Conservation (phyloP, 2,329 filamentous ascomycete genomes). For the Chrysosporium keratinophilum region DNA sequence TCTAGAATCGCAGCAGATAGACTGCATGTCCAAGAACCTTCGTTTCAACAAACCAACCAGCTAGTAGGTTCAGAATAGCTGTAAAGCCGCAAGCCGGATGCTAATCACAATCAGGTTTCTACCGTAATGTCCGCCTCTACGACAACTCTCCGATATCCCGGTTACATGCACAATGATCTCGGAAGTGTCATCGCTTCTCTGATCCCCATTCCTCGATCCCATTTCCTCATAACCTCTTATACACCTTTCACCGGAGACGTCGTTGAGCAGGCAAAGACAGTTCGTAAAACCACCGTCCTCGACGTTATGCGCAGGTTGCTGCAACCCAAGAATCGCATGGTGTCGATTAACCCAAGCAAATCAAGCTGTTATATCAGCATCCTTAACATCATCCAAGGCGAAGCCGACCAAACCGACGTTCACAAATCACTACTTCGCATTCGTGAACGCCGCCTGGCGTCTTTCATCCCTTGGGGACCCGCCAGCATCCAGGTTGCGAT, state of each 20-base stretch:
- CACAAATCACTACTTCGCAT: slow-evolving; percentile 97
- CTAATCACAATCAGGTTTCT: slow-evolving; percentile 50
- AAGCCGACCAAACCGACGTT: slow-evolving; percentile 93
- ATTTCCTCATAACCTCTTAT: slow-evolving; percentile 98
- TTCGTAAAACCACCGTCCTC: slow-evolving; percentile 93
- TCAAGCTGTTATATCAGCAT: slow-evolving; percentile 99
- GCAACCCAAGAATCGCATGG: slow-evolving; percentile 99
- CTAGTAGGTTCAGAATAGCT: slow-evolving; percentile 47
- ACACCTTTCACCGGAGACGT: slow-evolving; percentile 95
- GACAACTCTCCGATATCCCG: slow-evolving; percentile 89
- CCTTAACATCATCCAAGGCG: slow-evolving; percentile 96
- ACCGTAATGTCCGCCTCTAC: slow-evolving; percentile 99
- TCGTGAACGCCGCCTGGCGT: slow-evolving; percentile 82
- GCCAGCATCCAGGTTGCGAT: slow-evolving; percentile 95
- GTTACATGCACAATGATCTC: slow-evolving; percentile 99
- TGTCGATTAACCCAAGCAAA: slow-evolving; percentile 87
- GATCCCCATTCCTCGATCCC: slow-evolving; percentile 90
- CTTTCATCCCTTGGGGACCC: slow-evolving; percentile 96
- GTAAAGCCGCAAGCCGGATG: background rate
- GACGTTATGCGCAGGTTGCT: slow-evolving; percentile 94
- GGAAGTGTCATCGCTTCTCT: slow-evolving; percentile 92
- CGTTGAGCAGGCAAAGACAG: slow-evolving; percentile 92
- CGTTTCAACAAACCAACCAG: slow-evolving; percentile 95
- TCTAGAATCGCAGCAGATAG: slow-evolving; percentile 89
- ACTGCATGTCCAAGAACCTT: slow-evolving; percentile 88